phyloP scores from a whole-genome alignment of 495 filamentous ascomycete species.

The Hypoxylon cercidicola region DNA sequence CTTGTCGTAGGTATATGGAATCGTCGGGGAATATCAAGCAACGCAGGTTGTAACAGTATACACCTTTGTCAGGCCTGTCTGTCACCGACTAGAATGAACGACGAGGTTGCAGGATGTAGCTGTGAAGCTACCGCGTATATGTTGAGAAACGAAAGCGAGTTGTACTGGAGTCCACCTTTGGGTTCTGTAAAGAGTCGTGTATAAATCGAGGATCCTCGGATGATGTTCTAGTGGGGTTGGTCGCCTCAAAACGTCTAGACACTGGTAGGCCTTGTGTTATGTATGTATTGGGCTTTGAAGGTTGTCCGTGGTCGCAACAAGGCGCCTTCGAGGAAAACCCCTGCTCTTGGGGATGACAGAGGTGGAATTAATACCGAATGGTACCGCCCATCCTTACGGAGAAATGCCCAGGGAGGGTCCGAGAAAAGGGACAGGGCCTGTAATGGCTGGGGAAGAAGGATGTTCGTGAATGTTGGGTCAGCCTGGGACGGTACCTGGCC shows the following conservation, averaged over 20 bases:
- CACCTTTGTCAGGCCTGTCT: constrained; percentile 30
- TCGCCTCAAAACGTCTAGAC: constrained; percentile 50
- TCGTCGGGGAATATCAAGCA: constrained; percentile 30
- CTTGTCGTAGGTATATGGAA: constrained; percentile 32
- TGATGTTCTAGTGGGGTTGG: constrained; percentile 52
- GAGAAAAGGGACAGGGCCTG: constrained; percentile 55
- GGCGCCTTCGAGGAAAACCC: constrained; percentile 53
- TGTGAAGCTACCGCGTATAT: constrained; percentile 37
- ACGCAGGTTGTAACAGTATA: constrained; percentile 28
- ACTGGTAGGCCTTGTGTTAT: constrained; percentile 54
- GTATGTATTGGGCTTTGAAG: constrained; percentile 53
- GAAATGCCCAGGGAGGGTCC: constrained; percentile 61
- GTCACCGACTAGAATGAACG: constrained; percentile 25
- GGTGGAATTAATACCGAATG: constrained; percentile 62
- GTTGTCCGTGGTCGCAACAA: constrained; percentile 58
- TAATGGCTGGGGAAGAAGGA: constrained; percentile 48
- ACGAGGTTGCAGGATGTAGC: constrained; percentile 34
- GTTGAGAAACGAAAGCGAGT: constrained; percentile 29
- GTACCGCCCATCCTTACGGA: constrained; percentile 58
- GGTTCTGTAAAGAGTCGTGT: constrained; percentile 38
- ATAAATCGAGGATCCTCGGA: constrained; percentile 46
- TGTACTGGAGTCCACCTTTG: constrained; percentile 24
- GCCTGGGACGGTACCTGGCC: constrained; percentile 46
- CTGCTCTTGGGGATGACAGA: constrained; percentile 59
- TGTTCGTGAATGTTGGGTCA: constrained; percentile 49